Evolutionary conservation across 805 yeast genomes (phyloP), one percentile per base, ranked within the genome.

Genomic region (Lachancea fermentati): DNA sequence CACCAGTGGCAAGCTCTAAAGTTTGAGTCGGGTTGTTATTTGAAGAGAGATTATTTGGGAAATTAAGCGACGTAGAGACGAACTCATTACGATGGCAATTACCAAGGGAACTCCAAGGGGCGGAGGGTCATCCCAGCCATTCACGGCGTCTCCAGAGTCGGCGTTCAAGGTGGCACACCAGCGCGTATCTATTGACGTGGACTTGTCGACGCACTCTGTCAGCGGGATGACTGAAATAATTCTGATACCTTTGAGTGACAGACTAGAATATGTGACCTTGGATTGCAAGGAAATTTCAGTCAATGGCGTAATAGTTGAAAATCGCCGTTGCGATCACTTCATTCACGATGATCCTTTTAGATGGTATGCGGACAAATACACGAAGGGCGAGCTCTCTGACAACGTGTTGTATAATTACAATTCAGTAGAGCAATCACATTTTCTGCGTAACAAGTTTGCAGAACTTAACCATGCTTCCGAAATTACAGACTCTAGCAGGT

Each of bases 171-270:
- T 91, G 16, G 88, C 91, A 4, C 95, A 88, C 59, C 97, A 91
- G 60, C 75, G 83, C 49, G 84, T 91, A 11, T 72, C 76, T 18
- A 63, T 91, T 14, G 95, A 89, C 57, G 77, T 91, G 3, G 95
- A 88, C 58, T 66, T 89, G 32, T 72, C 78, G n/a, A 67, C 70
- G 13, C 71, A 75, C 46, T 53, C 65, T 15, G 65, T 88, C 4
- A 56, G 54, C 0, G 98, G 97, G 12, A 72, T 75, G 49, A 87
- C 97, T 0, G 97, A 89, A 55, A 65, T 93, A 24, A 82, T 93
- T 1, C 68, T 89, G 2, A 70, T 85, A 13, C 97, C 98, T 0
- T 76, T 12, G 76, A 79, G 37, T 66, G 79, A 15, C 53, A 47
- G 68, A 1, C 65, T 91, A 33, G 76, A 74, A 42, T 65, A 67